Evolutionary conservation across 768 basidiomycete species (phyloP).

Genomic region (Leccinum olivaceopallidum): DNA sequence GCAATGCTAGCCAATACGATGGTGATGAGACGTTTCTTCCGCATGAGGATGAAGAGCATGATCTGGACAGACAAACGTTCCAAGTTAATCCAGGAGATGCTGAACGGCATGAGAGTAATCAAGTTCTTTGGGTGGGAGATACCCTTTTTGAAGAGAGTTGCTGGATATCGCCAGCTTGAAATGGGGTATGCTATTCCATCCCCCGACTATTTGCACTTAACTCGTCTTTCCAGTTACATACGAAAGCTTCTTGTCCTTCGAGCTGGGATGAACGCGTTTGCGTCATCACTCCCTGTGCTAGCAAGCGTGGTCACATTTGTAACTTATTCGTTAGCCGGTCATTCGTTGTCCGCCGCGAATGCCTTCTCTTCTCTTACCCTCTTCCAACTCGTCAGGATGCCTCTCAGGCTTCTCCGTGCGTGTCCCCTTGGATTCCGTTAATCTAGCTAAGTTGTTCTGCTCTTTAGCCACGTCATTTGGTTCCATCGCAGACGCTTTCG

Average conservation of each 20-base stretch:
- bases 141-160: conserved; percentile 76
- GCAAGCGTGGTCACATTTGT: conserved; percentile 79
- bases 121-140: conserved; percentile 90
- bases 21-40: conserved; percentile 66
- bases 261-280: conserved; percentile 65
- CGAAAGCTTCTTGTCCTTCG: conserved; percentile 67
- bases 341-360: conserved; percentile 63
- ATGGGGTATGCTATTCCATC: conserved; percentile 46
- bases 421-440: conserved; percentile 2
- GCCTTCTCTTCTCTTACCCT: conserved; percentile 49
- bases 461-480: conserved; percentile 63
- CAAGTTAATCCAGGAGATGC: not conserved
- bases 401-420: conserved; percentile 70
- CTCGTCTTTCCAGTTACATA: conserved; percentile 46
- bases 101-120: conserved; percentile 59
- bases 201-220: conserved; percentile 3
- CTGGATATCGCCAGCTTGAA: conserved; percentile 69
- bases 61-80: not conserved
- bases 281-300: conserved; percentile 71
- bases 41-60: conserved; percentile 40
- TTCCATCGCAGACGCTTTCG: conserved; percentile 81
- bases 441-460: conserved; percentile 5
- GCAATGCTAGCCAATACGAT: conserved; percentile 71
- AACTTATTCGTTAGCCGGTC: conserved; percentile 74
- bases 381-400: conserved; percentile 81